phyloP scores from a whole-genome alignment of 129 eudicot genomes.

The Artemisia annua region DNA sequence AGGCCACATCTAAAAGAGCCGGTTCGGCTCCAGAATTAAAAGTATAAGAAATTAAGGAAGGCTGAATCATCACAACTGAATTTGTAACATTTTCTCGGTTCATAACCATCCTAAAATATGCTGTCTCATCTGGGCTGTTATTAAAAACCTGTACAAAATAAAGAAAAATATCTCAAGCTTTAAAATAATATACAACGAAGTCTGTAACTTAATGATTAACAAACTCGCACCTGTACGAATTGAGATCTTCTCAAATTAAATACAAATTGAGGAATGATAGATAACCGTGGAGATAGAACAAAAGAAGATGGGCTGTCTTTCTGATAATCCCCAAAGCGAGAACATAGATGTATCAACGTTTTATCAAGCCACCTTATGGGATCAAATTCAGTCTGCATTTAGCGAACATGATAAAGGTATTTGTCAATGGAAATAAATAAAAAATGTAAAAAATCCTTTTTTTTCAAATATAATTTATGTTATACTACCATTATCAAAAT shows the following conservation, averaged over 20 bases:
- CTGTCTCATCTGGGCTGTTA: slow-evolving; percentile 99
- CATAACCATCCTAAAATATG: slow-evolving; percentile 92
- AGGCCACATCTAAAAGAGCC: slow-evolving; percentile 88
- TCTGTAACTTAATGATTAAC: not conserved
- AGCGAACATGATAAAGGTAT: slow-evolving; percentile 8
- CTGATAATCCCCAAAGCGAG: slow-evolving; percentile 93
- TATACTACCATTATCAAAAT: not conserved
- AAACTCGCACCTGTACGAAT: slow-evolving; percentile 66
- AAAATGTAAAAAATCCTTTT: not conserved
- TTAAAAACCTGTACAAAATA: slow-evolving; percentile 64
- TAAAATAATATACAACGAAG: not conserved
- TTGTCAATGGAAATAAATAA: not conserved
- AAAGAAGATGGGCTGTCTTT: slow-evolving; percentile 96
- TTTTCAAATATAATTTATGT: not conserved
- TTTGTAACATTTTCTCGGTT: slow-evolving; percentile 95
- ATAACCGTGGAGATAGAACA: slow-evolving; percentile 79
- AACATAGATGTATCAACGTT: slow-evolving; percentile 84
- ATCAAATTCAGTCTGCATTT: slow-evolving; percentile 89
- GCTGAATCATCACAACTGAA: slow-evolving; percentile 99
- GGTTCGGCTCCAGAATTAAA: slow-evolving; percentile 91
- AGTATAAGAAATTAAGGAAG: slow-evolving; percentile 89
- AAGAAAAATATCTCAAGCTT: slow-evolving; percentile 11
- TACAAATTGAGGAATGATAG: slow-evolving; percentile 94
- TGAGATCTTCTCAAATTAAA: slow-evolving; percentile 91
- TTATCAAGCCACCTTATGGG: slow-evolving; percentile 99